Conservation (phyloP, 2,329 filamentous ascomycete genomes). For the Diplocarpon rosae region DNA sequence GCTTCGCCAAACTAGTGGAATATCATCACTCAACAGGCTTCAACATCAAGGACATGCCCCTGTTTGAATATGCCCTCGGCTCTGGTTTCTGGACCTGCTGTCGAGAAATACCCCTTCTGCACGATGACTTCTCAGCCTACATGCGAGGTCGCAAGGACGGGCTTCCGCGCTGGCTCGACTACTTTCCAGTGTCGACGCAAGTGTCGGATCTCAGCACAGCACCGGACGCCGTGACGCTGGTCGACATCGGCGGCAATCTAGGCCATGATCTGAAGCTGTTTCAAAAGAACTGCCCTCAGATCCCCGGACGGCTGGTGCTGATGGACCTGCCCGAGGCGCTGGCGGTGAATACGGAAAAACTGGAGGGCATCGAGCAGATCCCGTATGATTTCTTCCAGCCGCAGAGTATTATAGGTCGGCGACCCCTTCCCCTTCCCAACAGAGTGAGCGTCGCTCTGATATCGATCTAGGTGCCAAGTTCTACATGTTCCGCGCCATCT, state of each 20-base stretch:
- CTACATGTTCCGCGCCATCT: slow-evolving; percentile 1
- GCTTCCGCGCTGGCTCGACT: slow-evolving; percentile 6
- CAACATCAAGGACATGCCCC: slow-evolving; percentile 1
- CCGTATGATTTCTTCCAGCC: slow-evolving; percentile 28
- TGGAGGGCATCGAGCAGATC: slow-evolving; percentile 20
- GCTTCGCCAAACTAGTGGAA: slow-evolving; percentile 2
- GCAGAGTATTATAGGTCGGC: slow-evolving; percentile 20
- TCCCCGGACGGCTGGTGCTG: slow-evolving; percentile 14
- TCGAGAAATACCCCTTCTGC: neutral
- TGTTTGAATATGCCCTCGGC: slow-evolving; percentile 6
- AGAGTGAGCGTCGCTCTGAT: neutral
- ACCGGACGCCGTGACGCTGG: slow-evolving; percentile 1
- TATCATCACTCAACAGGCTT: slow-evolving; percentile 6
- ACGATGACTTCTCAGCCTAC: slow-evolving; percentile 5
- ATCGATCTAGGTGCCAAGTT: neutral
- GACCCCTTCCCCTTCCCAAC: too few relatives aligned
- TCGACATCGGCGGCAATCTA: slow-evolving; percentile 9
- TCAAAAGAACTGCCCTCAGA: slow-evolving; percentile 5
- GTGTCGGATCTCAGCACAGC: neutral
- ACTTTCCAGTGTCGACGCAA: slow-evolving; percentile 3
- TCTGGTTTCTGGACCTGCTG: slow-evolving; percentile 3
- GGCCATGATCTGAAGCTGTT: slow-evolving; percentile 14
- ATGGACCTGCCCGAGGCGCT: slow-evolving; percentile 7
- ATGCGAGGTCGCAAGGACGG: slow-evolving; percentile 7
- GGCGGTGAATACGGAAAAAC: neutral